A percentile compares a stretch with the other conserved stretches of the same genome.
Evolutionary conservation across 257 asterid genomes (phyloP).

Genomic region (Solanum clarkiae): DNA sequence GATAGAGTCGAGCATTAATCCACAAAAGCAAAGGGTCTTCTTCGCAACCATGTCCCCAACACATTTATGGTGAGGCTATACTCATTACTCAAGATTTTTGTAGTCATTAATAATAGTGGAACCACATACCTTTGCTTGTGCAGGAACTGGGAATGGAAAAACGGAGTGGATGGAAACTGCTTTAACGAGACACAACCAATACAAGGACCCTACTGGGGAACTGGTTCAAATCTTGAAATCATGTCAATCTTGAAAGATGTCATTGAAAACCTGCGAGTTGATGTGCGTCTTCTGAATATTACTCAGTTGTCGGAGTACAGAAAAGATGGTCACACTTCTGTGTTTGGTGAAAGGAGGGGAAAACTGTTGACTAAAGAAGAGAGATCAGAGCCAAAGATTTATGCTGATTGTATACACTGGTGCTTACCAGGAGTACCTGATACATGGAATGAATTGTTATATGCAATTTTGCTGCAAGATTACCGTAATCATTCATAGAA

Average conservation of each 20-base stretch:
- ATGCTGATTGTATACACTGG: slow-evolving; percentile 97
- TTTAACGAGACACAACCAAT: slow-evolving; percentile 57
- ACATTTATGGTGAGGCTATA: slow-evolving; percentile 54
- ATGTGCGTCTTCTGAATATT: slow-evolving; percentile 50
- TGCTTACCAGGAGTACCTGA: slow-evolving; percentile 95
- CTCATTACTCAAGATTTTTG: background rate
- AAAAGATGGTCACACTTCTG: slow-evolving; percentile 72
- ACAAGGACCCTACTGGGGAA: slow-evolving; percentile 64
- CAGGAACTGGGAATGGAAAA: slow-evolving; percentile 94
- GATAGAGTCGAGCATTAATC: slow-evolving; percentile 48
- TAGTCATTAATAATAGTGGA: no score
- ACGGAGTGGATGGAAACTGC: slow-evolving; percentile 74
- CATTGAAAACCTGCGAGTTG: slow-evolving; percentile 18
- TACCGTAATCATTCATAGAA: slow-evolving; percentile 10
- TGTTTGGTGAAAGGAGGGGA: slow-evolving; percentile 69
- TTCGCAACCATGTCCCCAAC: slow-evolving; percentile 79
- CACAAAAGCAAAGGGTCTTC: slow-evolving; percentile 45
- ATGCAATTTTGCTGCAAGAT: slow-evolving; percentile 63
- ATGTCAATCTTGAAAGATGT: slow-evolving; percentile 51
- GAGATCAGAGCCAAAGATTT: slow-evolving; percentile 50
- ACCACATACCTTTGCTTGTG: background rate
- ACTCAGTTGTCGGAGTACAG: slow-evolving; percentile 78
- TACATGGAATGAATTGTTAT: slow-evolving; percentile 71
- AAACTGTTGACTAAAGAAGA: slow-evolving; percentile 71
- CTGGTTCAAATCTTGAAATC: slow-evolving; percentile 65